phyloP scores from a whole-genome alignment of 345 rosid species.

The Hevea brasiliensis region DNA sequence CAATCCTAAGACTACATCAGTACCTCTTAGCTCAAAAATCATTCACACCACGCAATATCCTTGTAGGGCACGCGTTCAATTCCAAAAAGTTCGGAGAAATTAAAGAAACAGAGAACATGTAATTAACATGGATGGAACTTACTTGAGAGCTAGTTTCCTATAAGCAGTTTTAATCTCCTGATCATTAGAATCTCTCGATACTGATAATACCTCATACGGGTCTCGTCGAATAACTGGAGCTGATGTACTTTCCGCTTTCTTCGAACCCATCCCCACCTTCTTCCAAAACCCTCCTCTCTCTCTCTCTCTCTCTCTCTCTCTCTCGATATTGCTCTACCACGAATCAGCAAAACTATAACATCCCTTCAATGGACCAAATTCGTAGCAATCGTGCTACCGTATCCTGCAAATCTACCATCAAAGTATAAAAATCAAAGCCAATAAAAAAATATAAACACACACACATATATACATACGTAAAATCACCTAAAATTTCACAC shows the following conservation, averaged over 20 bases:
- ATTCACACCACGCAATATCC: not conserved
- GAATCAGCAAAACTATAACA: conserved; percentile 4
- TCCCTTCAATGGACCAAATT: not conserved
- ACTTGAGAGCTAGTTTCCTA: conserved; percentile 96
- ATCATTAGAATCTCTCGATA: conserved; percentile 80
- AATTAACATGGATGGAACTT: conserved; percentile 22
- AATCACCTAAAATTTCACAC: conserved; percentile 8
- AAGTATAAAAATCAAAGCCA: not conserved
- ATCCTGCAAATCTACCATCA: conserved; percentile 15
- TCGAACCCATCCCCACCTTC: conserved; percentile 26
- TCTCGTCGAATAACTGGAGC: conserved; percentile 67
- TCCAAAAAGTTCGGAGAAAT: not conserved
- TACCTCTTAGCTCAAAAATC: conserved; percentile 9
- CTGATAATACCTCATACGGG: conserved; percentile 89
- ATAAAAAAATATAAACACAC: too few species aligned
- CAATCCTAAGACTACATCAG: not conserved
- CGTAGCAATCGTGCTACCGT: not conserved
- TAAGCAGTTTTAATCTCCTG: conserved; percentile 97
- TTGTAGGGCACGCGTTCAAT: not conserved
- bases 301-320: too few species aligned
- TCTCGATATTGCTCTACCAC: too few species aligned
- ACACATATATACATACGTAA: too few species aligned
- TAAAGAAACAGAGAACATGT: not conserved
- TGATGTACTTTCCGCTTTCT: conserved; percentile 64
- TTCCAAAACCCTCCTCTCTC: not conserved